Percentiles rank a stretch among this genome's conserved stretches.
Evolutionary conservation across 2,329 filamentous ascomycete genomes (phyloP).

Genomic region (Phyllosticta citrichinensis): DNA sequence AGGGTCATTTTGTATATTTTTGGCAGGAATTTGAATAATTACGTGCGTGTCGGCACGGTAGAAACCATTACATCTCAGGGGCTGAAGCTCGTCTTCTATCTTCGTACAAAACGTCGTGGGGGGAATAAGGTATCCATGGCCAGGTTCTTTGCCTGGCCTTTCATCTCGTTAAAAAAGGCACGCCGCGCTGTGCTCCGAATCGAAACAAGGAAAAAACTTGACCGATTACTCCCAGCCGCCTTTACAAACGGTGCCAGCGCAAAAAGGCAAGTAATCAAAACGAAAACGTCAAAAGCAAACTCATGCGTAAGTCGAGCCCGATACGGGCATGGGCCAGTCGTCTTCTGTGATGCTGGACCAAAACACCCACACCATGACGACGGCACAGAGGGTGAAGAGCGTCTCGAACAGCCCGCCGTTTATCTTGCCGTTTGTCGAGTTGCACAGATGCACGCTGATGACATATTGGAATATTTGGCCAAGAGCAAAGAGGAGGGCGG

Average conservation of each 20-base stretch:
- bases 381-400: slow-evolving; percentile 77
- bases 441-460: slow-evolving; percentile 82
- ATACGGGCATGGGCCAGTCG: slow-evolving; percentile 67
- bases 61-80: neutral
- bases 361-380: slow-evolving; percentile 82
- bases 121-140: slow-evolving; percentile 10
- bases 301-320: slow-evolving; percentile 30
- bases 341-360: slow-evolving; percentile 99
- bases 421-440: slow-evolving; percentile 72
- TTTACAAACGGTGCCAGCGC: neutral
- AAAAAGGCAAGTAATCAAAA: slow-evolving; percentile 6
- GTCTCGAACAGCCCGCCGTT: slow-evolving; percentile 91
- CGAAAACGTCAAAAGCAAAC: slow-evolving; percentile 28
- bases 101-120: neutral
- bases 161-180: slow-evolving; percentile 8
- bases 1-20: neutral
- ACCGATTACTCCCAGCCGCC: neutral
- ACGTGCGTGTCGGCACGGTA: neutral
- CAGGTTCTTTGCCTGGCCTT: slow-evolving; percentile 1
- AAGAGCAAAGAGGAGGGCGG: slow-evolving; percentile 74
- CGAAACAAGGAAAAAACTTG: slow-evolving; percentile 4
- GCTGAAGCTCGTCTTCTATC: neutral
- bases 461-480: slow-evolving; percentile 96
- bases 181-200: slow-evolving; percentile 8
- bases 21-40: neutral